Evolutionary conservation across 2,329 filamentous ascomycete genomes (phyloP).

Genomic region (Apiospora marii): DNA sequence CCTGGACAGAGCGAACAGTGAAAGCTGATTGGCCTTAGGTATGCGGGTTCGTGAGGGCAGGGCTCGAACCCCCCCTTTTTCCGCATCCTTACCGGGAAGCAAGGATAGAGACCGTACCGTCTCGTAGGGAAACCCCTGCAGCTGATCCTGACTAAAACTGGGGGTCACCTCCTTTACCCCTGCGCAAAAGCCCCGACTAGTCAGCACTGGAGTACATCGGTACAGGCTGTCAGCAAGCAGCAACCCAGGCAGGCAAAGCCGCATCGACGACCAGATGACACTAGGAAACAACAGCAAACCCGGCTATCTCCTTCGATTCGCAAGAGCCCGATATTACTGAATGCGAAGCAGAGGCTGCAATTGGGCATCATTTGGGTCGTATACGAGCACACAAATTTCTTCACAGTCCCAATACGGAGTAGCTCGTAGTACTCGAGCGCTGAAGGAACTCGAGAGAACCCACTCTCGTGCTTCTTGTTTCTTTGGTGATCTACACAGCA

Average conservation of each 20-base stretch:
- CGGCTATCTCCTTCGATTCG: neutral
- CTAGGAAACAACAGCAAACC: neutral
- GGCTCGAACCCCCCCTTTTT: slow-evolving; percentile 21
- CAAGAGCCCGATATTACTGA: neutral
- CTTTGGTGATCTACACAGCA: slow-evolving; percentile 3
- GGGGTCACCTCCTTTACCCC: slow-evolving; percentile 9
- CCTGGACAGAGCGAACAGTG: neutral
- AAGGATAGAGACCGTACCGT: neutral
- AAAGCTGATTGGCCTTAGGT: neutral
- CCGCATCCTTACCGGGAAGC: neutral
- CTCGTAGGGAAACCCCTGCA: slow-evolving; percentile 23
- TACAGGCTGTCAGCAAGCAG: neutral
- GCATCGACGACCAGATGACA: neutral
- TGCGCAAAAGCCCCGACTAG: neutral
- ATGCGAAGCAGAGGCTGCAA: neutral
- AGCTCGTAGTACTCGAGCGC: neutral
- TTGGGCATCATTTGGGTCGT: neutral
- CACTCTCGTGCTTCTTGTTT: neutral
- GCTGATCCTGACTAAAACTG: slow-evolving; percentile 16
- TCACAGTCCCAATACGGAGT: neutral
- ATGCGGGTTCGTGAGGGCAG: slow-evolving; percentile 9
- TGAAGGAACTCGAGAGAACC: neutral
- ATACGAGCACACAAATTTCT: neutral
- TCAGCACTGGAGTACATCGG: neutral
- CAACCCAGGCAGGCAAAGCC: neutral